Base-by-base conservation (phyloP, 225 moss, liverwort and hornwort genomes). In the Pseudisothecium myosuroides region DNA sequence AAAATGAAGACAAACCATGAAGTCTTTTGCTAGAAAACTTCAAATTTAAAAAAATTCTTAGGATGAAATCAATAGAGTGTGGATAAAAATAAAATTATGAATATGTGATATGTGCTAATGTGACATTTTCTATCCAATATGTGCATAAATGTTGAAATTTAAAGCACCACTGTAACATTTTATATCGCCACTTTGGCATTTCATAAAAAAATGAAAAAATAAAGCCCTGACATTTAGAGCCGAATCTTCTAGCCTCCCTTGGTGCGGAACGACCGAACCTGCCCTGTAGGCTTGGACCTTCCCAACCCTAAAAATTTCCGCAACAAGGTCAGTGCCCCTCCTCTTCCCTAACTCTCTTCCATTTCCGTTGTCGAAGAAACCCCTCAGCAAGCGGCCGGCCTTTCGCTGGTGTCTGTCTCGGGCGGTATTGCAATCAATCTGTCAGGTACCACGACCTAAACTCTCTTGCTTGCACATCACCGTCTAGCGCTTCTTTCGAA, bases 331-430 rank as follows among this genome's bases (percentile, higher is more conserved):
- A 61, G 9, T 8, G 15, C 54, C 43, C 12, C 39, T 16, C 32
- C 1, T 0, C 8, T 0, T 0, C 3, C 0, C 0, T 0, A 2
- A 6, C 1, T 1, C 26, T 32, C 45, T 43, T 12, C 26, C 34
- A 4, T 20, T 11, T 7, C 36, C 36, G 50, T 62, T 12, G 56
- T 83, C 60, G 32, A 18, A 71, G 73, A 76, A 85, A 87, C 94
- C 93, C 92, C 94, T 94, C 94, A 94, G 94, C 94, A 94, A 94
- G 94, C 94, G 94, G 94, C 93, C 90, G 90, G 93, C 90, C 64
- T 82, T 83, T 52, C 34, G 90, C 93, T 89, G 92, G 94, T 93
- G 94, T 94, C 94, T 93, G 93, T 94, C 94, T 93, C 94, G 94
- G 94, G 93, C 88, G 94, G 93, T 91, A 76, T 52, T 88, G 85